Conservation (phyloP, 768 basidiomycete species). For the Lactifluus subvellereus region DNA sequence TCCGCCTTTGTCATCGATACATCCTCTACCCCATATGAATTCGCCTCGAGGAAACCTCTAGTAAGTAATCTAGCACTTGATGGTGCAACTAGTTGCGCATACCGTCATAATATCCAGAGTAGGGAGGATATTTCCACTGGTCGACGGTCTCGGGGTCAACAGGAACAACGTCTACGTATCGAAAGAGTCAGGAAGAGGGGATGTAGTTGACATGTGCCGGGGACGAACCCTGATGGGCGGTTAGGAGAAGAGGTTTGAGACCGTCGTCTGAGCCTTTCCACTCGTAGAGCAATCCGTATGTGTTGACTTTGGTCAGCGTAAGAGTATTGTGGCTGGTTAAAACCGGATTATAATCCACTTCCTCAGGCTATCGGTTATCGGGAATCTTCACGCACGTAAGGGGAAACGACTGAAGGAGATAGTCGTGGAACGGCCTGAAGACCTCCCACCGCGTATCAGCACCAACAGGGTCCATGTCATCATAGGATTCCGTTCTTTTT, state of each 20-base stretch:
- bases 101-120: slow-evolving; percentile 59
- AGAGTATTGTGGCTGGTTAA: slow-evolving; percentile 42
- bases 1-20: slow-evolving; percentile 34
- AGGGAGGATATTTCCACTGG: slow-evolving; percentile 58
- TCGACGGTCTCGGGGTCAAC: slow-evolving; percentile 52
- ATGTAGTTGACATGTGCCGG: slow-evolving; percentile 24
- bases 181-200: neutral
- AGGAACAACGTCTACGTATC: slow-evolving; percentile 59
- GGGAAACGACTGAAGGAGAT: slow-evolving; percentile 50
- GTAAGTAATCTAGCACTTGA: neutral
- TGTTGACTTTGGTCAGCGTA: slow-evolving; percentile 51
- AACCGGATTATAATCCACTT: too few relatives aligned
- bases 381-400: slow-evolving; percentile 41
- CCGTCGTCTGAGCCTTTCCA: slow-evolving; percentile 48
- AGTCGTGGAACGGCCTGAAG: slow-evolving; percentile 36
- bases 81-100: neutral
- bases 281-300: slow-evolving; percentile 54
- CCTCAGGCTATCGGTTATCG: too few relatives aligned
- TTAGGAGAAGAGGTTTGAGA: slow-evolving; percentile 50
- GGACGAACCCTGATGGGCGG: slow-evolving; percentile 45
- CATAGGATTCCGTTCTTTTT: slow-evolving; percentile 47
- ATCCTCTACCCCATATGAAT: slow-evolving; percentile 33
- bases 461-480: slow-evolving; percentile 43
- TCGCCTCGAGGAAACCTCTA: slow-evolving; percentile 22
- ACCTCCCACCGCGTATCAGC: slow-evolving; percentile 42